Conservation (phyloP, 805 yeast genomes). For the Yueomyces sinensis region DNA sequence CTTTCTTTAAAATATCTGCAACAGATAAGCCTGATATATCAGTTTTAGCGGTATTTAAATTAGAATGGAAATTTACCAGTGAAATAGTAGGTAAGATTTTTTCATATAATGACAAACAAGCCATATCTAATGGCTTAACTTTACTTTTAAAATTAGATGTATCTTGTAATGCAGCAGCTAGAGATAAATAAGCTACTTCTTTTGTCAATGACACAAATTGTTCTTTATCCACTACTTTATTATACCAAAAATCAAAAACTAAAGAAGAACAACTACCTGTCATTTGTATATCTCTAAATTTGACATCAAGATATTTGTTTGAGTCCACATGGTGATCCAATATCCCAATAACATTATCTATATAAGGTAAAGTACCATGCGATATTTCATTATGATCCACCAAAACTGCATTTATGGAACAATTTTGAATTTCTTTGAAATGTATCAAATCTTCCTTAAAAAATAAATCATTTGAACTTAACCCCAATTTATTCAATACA, state of each 20-base stretch:
- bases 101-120: slow-evolving; percentile 30
- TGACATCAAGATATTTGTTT: slow-evolving; percentile 30
- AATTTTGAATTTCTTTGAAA: slow-evolving; percentile 4
- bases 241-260: slow-evolving; percentile 51
- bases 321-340: slow-evolving; percentile 88
- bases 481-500: slow-evolving; percentile 34
- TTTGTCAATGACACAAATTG: slow-evolving; percentile 4
- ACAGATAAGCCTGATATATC: slow-evolving; percentile 49
- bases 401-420: slow-evolving; percentile 34
- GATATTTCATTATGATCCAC: slow-evolving; percentile 77
- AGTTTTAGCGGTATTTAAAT: slow-evolving; percentile 38
- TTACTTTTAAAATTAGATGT: slow-evolving; percentile 55
- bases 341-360: slow-evolving; percentile 37
- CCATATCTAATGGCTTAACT: slow-evolving; percentile 46
- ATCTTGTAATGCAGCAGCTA: slow-evolving; percentile 66
- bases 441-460: slow-evolving; percentile 54
- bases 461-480: slow-evolving; percentile 37
- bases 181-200: slow-evolving; percentile 33
- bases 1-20: slow-evolving; percentile 60
- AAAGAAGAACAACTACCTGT: slow-evolving; percentile 75
- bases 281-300: slow-evolving; percentile 48
- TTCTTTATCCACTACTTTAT: slow-evolving; percentile 5
- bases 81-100: slow-evolving; percentile 10
- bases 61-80: slow-evolving; percentile 16
- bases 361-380: slow-evolving; percentile 27